Percentiles rank a stretch among this genome's conserved stretches.
These are phyloP conservation scores for Exidia glandulosa DNA, from an alignment of 768 basidiomycete genomes.

Conservation along the genomic window DNA sequence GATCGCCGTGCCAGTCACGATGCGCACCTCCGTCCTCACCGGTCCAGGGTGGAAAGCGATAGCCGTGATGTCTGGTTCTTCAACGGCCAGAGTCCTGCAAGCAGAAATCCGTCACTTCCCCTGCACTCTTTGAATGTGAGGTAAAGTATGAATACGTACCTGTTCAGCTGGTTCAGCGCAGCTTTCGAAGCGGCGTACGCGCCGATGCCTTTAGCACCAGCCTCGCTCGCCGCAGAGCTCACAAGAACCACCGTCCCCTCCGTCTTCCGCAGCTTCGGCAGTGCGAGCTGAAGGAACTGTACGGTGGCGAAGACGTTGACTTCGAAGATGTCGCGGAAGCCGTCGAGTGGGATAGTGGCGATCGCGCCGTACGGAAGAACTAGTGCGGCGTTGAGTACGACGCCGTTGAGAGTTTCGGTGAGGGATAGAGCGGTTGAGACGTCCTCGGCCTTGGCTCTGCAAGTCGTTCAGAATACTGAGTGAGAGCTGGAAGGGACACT, in stretches of 20 bases:
- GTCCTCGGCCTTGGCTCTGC: too few relatives aligned
- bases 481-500: too few relatives aligned
- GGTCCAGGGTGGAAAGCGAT: not conserved
- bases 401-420: too few relatives aligned
- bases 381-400: too few relatives aligned
- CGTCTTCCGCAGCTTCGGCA: not conserved
- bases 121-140: too few relatives aligned
- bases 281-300: not conserved
- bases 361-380: too few relatives aligned
- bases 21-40: not conserved
- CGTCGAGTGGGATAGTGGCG: too few relatives aligned
- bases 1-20: too few relatives aligned
- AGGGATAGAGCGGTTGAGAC: too few relatives aligned
- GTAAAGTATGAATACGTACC: not conserved
- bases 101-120: not conserved
- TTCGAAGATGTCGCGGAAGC: not conserved
- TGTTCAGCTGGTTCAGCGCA: not conserved
- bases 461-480: too few relatives aligned
- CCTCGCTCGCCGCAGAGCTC: not conserved
- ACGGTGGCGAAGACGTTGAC: not conserved
- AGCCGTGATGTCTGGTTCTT: not conserved
- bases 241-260: not conserved
- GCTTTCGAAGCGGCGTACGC: not conserved
- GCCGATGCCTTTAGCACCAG: not conserved
- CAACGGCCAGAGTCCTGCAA: not conserved